Evolutionary conservation across 2,329 filamentous ascomycete genomes (phyloP).

Genomic region (Diplodia corticola): DNA sequence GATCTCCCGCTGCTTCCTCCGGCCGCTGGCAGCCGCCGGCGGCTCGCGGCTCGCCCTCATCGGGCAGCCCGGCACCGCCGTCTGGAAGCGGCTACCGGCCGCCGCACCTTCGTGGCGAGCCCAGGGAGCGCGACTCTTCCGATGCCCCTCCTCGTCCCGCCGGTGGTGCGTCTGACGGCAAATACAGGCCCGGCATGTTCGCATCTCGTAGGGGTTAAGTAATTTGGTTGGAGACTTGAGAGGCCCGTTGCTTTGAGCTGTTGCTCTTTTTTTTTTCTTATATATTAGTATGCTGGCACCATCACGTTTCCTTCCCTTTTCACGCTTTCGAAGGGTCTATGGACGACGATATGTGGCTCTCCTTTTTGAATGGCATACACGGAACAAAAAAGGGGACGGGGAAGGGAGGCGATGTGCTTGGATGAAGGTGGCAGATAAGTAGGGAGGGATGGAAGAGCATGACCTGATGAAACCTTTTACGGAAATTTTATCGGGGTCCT

Average conservation of each 20-base stretch:
- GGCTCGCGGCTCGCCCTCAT: slow-evolving; percentile 8
- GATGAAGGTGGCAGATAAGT: not conserved
- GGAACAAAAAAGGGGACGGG: not conserved
- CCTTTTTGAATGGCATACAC: not conserved
- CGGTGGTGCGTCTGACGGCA: slow-evolving; percentile 35
- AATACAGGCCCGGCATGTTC: slow-evolving; percentile 44
- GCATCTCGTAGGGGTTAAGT: slow-evolving; percentile 16
- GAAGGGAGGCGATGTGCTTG: not conserved
- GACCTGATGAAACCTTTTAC: slow-evolving; percentile 6
- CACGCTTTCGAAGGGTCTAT: not conserved
- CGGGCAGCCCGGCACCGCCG: slow-evolving; percentile 16
- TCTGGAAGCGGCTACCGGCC: slow-evolving; percentile 20
- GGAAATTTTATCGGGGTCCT: not conserved
- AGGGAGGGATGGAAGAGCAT: not conserved
- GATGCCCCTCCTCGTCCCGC: slow-evolving; percentile 18
- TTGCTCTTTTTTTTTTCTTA: not conserved
- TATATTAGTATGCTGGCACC: not conserved
- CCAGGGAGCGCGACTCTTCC: slow-evolving; percentile 21
- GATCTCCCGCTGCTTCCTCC: slow-evolving; percentile 29
- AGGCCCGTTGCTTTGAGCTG: not conserved
- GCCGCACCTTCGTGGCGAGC: slow-evolving; percentile 24
- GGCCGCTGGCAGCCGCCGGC: slow-evolving; percentile 24
- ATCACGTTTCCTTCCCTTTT: not conserved
- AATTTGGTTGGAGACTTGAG: not conserved
- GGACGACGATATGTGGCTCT: slow-evolving; percentile 4